Evolutionary conservation across 2,329 filamentous ascomycete species (phyloP), one percentile per base, ranked within the genome.

Genomic region (Aplosporella prunicola): DNA sequence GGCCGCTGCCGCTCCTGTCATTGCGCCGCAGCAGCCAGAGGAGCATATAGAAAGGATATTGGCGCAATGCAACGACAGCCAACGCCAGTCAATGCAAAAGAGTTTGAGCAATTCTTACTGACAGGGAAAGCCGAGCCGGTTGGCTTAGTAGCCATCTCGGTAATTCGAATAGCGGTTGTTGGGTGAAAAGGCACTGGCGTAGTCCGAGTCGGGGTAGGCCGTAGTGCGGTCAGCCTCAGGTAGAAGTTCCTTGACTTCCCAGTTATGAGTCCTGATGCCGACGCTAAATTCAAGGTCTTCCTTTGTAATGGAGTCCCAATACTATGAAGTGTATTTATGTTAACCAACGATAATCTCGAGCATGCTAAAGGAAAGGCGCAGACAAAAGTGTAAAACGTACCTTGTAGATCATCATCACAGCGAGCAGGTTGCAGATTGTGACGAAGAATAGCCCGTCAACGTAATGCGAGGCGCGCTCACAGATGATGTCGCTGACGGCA

Each of bases 361-460:
- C n/a, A 35, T 30, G 5, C 9, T 15, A 26, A 13, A 30, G 39
- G 40, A 24, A 35, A 24, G 16, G 16, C 13, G 14, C 17, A n/a
- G n/a, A n/a, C n/a, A n/a, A n/a, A n/a, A n/a, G n/a, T n/a, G 28
- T 11, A 17, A 9, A 37, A 54, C 66, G 45, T 62, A 80, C 86
- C 81, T 98, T 98, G 74, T 98, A 98, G 24, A 98, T 80, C 91
- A 96, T 98, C 91, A 98, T 98, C 43, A 98, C 89, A 9, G 80
- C 86, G 28, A 98, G 68, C 29, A 98, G 65, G 56, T 98, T 98
- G 68, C 87, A 91, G 39, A 89, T 79, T 0, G 89, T 95, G 4
- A 87, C 85, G 55, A 98, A 88, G 66, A 96, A 93, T 32, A 96
- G 64, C 1, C 89, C 89, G 54, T 98, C 91, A 32, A 98, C 64